Conservation (phyloP, 2,329 filamentous ascomycete species). For the Pseudopithomyces chartarum region DNA sequence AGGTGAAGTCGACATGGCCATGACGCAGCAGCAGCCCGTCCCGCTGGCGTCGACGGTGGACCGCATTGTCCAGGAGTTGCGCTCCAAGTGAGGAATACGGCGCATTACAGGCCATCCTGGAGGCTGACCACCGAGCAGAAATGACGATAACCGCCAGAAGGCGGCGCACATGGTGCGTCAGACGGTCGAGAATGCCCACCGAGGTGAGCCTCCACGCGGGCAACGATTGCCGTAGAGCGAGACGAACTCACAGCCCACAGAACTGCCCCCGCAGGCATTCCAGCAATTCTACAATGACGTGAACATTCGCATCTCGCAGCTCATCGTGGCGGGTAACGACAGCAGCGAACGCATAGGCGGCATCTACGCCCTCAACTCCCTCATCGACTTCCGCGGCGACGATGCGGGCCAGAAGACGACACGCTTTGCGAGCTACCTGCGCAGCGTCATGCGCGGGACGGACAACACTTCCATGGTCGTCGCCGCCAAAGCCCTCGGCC, state of each 20-base stretch:
- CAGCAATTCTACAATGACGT: slow-evolving; percentile 70
- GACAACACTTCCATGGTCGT: slow-evolving; percentile 90
- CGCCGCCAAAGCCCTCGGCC: slow-evolving; percentile 85
- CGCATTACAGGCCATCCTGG: not conserved
- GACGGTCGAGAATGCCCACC: slow-evolving; percentile 51
- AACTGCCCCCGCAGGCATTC: slow-evolving; percentile 82
- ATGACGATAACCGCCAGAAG: slow-evolving; percentile 51
- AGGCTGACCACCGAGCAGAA: slow-evolving; percentile 39
- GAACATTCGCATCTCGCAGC: slow-evolving; percentile 67
- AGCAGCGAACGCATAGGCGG: slow-evolving; percentile 88
- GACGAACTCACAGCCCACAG: slow-evolving; percentile 51
- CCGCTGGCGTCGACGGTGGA: slow-evolving; percentile 49
- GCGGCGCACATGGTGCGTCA: slow-evolving; percentile 50
- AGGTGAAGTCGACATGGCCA: slow-evolving; percentile 25
- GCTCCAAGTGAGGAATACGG: slow-evolving; percentile 54
- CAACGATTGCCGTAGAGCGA: slow-evolving; percentile 15
- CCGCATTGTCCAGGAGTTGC: slow-evolving; percentile 62
- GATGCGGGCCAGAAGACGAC: slow-evolving; percentile 93
- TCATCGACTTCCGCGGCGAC: slow-evolving; percentile 96
- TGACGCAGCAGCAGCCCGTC: slow-evolving; percentile 39
- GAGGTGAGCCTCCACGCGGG: slow-evolving; percentile 44
- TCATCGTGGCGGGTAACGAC: slow-evolving; percentile 86
- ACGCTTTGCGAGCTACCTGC: slow-evolving; percentile 88
- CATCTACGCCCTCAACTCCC: slow-evolving; percentile 85
- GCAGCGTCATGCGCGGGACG: slow-evolving; percentile 85